Evolutionary conservation across 768 basidiomycete genomes (phyloP).

Genomic region (Russula sp.): DNA sequence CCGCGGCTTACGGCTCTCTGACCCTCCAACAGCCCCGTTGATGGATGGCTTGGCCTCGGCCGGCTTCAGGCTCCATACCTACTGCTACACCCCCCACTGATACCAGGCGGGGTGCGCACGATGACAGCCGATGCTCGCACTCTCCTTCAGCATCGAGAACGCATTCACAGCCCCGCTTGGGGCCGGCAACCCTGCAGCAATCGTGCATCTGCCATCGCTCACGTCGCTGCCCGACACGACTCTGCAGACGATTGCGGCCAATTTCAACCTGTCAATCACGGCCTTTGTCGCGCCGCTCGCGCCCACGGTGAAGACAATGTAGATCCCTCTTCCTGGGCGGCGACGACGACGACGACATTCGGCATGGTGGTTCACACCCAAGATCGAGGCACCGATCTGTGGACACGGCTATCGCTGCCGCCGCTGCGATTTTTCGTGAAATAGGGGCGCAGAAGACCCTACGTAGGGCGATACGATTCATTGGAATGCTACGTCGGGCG

Average conservation of each 20-base stretch:
- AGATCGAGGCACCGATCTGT: constrained; percentile 25
- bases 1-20: too few relatives aligned
- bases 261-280: constrained; percentile 23
- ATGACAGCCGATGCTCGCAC: background rate
- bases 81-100: too few relatives aligned
- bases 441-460: background rate
- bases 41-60: too few relatives aligned
- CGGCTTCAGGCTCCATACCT: too few relatives aligned
- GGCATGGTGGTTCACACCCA: constrained; percentile 29
- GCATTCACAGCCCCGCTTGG: constrained; percentile 28
- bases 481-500: constrained; percentile 6
- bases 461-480: constrained; percentile 5
- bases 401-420: constrained; percentile 30
- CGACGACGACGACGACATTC: constrained; percentile 5
- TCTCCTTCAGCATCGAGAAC: constrained; percentile 26
- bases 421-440: constrained; percentile 9
- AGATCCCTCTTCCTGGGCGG: background rate
- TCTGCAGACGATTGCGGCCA: constrained; percentile 20
- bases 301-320: background rate
- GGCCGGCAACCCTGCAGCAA: constrained; percentile 29
- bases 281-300: constrained; percentile 17
- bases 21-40: too few relatives aligned
- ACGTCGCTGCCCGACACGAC: constrained; percentile 15
- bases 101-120: too few relatives aligned
- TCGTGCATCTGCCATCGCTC: constrained; percentile 25